Evolutionary conservation across 2,329 filamentous ascomycete species (phyloP).

Genomic region (Cladosporium cucumerinum): DNA sequence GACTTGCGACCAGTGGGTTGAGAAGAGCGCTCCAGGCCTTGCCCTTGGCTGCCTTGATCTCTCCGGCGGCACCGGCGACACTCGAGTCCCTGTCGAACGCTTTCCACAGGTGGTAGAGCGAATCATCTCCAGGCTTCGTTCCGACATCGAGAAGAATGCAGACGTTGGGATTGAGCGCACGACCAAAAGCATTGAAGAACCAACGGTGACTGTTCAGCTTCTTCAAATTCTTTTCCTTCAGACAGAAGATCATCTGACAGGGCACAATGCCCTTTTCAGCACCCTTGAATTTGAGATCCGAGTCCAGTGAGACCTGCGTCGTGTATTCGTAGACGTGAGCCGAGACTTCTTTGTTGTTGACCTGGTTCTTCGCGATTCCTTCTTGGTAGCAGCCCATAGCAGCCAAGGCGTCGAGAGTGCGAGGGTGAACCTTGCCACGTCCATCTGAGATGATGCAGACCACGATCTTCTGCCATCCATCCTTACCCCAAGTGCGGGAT

Average conservation of each 20-base stretch:
- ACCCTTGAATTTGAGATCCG: slow-evolving; percentile 96
- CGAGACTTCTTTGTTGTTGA: slow-evolving; percentile 93
- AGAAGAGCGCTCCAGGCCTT: slow-evolving; percentile 76
- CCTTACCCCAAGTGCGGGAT: slow-evolving; percentile 93
- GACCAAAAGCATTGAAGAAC: slow-evolving; percentile 98
- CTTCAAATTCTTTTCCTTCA: slow-evolving; percentile 96
- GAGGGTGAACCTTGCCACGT: slow-evolving; percentile 85
- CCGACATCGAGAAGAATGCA: slow-evolving; percentile 97
- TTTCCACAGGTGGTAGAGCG: slow-evolving; percentile 98
- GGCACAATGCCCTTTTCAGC: slow-evolving; percentile 98
- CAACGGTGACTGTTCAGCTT: slow-evolving; percentile 98
- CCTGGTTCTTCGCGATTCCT: slow-evolving; percentile 96
- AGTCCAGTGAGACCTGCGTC: slow-evolving; percentile 91
- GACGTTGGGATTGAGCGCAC: slow-evolving; percentile 88
- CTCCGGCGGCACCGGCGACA: slow-evolving; percentile 92
- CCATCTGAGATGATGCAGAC: slow-evolving; percentile 96
- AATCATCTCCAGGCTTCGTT: slow-evolving; percentile 81
- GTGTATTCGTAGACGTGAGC: slow-evolving; percentile 99
- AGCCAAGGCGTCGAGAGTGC: slow-evolving; percentile 88
- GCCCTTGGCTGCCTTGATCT: slow-evolving; percentile 96
- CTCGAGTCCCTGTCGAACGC: slow-evolving; percentile 97
- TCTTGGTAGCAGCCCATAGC: slow-evolving; percentile 98
- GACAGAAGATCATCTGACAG: slow-evolving; percentile 95
- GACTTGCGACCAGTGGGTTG: slow-evolving; percentile 91
- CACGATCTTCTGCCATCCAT: slow-evolving; percentile 98